A percentile compares a stretch with the other conserved stretches of the same genome.
phyloP scores from a whole-genome alignment of 2,329 filamentous ascomycete genomes.

The Simplicillium sp. region DNA sequence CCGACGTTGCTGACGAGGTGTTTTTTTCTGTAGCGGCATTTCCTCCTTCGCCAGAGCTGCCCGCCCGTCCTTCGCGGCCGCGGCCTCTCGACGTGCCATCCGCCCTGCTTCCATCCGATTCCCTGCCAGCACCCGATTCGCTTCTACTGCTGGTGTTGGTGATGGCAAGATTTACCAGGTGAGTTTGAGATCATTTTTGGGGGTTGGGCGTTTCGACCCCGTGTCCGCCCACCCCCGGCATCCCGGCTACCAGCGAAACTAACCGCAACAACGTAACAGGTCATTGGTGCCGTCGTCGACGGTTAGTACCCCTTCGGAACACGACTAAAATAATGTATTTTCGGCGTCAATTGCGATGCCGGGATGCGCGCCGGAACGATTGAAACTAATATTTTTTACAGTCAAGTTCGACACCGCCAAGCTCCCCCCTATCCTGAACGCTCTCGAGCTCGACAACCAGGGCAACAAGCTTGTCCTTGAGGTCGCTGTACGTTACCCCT shows the following conservation, averaged over 20 bases:
- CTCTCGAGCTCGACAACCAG: constrained; percentile 83
- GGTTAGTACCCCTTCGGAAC: constrained; percentile 48
- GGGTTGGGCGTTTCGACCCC: background rate
- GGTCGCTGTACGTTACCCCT: constrained; percentile 64
- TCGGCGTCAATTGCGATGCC: constrained; percentile 2
- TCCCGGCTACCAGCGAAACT: constrained; percentile 12
- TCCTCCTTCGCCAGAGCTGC: constrained; percentile 53
- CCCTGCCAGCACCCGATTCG: constrained; percentile 47
- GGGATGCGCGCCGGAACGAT: constrained; percentile 5
- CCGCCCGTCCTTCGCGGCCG: constrained; percentile 50
- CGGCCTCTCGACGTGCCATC: constrained; percentile 46
- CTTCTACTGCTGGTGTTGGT: constrained; percentile 47
- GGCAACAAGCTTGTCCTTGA: constrained; percentile 92
- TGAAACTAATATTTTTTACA: constrained; percentile 32
- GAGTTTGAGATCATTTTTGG: constrained; percentile 17
- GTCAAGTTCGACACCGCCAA: constrained; percentile 95
- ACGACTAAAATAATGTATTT: too few relatives aligned
- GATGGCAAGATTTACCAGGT: constrained; percentile 64
- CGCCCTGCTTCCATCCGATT: constrained; percentile 47
- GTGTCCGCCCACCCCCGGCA: too few relatives aligned
- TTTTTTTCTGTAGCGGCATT: constrained; percentile 46
- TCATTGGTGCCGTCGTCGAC: constrained; percentile 99
- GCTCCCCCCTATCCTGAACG: constrained; percentile 96
- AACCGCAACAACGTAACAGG: constrained; percentile 53
- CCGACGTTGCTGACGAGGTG: constrained; percentile 7